Conservation (phyloP, 352 stramenopile genomes). For the Phytophthora quininea region DNA sequence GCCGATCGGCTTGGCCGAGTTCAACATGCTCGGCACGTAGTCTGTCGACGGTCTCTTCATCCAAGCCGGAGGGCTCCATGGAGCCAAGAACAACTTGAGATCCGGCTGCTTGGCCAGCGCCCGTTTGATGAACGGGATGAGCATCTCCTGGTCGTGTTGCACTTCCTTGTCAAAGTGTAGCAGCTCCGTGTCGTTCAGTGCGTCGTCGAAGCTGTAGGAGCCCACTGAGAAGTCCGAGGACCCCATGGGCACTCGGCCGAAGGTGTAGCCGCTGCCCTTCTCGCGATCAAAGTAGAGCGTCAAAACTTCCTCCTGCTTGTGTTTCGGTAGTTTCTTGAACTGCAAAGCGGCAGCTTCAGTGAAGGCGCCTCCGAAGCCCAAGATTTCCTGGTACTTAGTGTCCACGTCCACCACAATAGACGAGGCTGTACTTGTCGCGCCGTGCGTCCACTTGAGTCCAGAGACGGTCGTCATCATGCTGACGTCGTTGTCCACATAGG, state of each 20-base stretch:
- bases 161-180: constrained; percentile 79
- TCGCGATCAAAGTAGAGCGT: constrained; percentile 87
- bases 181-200: constrained; percentile 69
- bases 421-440: constrained; percentile 19
- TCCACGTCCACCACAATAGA: constrained; percentile 59
- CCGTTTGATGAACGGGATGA: constrained; percentile 82
- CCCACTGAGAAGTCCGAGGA: constrained; percentile 89
- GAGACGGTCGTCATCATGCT: constrained; percentile 61
- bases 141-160: constrained; percentile 71
- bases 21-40: constrained; percentile 68
- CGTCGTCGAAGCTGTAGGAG: constrained; percentile 90
- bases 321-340: constrained; percentile 75
- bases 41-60: constrained; percentile 71
- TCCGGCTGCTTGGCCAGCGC: constrained; percentile 11
- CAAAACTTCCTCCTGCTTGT: constrained; percentile 84
- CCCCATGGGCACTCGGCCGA: constrained; percentile 91
- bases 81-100: constrained; percentile 42
- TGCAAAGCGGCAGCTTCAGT: constrained; percentile 89
- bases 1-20: constrained; percentile 60
- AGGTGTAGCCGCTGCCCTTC: constrained; percentile 79
- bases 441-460: constrained; percentile 49
- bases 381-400: constrained; percentile 69
- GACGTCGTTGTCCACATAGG: constrained; percentile 51
- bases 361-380: constrained; percentile 88
- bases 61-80: constrained; percentile 90